phyloP scores from a whole-genome alignment of 2,329 filamentous ascomycete genomes.

The Scolecobasidium constrictum region DNA sequence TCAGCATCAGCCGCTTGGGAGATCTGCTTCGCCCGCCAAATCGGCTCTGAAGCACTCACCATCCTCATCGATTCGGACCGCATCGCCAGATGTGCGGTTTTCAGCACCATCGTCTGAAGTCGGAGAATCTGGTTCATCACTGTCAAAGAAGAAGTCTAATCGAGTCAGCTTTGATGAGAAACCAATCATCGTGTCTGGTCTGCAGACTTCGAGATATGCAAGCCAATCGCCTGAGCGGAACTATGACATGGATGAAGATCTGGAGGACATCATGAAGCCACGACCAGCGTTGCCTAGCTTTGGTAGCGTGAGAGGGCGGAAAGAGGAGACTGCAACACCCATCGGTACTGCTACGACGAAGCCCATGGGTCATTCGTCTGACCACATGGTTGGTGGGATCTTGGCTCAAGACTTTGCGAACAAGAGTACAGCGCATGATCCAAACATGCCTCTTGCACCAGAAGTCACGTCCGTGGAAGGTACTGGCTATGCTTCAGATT shows the following conservation, averaged over 20 bases:
- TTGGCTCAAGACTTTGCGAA: constrained; percentile 43
- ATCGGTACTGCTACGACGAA: constrained; percentile 9
- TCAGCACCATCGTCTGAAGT: background rate
- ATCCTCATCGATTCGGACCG: constrained; percentile 34
- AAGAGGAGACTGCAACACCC: constrained; percentile 25
- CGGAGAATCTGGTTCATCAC: background rate
- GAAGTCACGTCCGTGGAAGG: constrained; percentile 61
- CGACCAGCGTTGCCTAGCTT: constrained; percentile 63
- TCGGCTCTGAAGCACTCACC: constrained; percentile 61
- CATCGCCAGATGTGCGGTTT: constrained; percentile 20
- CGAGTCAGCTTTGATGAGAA: constrained; percentile 73
- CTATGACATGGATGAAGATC: constrained; percentile 49
- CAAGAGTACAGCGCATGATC: constrained; percentile 25
- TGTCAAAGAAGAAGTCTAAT: constrained; percentile 50
- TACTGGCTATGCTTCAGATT: constrained; percentile 52
- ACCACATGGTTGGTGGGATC: constrained; percentile 47
- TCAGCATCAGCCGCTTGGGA: constrained; percentile 57
- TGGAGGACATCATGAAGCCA: constrained; percentile 59
- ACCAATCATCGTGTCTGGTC: constrained; percentile 44
- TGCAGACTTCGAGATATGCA: constrained; percentile 17
- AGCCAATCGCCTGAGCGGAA: constrained; percentile 28
- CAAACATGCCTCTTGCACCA: constrained; percentile 55
- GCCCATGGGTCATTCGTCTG: constrained; percentile 43
- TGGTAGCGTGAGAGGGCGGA: constrained; percentile 60
- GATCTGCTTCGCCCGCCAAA: constrained; percentile 66